Base-by-base conservation (phyloP, 208 protist species). In the Leishmania mexicana region DNA sequence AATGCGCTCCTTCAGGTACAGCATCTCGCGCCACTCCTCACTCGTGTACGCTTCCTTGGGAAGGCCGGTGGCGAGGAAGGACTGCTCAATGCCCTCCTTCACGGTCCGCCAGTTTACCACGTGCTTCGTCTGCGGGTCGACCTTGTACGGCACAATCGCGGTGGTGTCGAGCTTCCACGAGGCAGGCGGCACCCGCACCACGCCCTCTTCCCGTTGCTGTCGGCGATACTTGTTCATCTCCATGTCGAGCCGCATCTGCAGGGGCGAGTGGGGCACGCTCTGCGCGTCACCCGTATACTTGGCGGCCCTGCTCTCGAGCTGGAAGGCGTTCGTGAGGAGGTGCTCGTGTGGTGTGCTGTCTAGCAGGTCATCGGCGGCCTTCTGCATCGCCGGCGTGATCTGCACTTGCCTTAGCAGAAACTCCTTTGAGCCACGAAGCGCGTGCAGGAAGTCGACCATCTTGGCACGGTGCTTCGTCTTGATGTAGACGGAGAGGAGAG, bases 31-130 rank as follows among this genome's bases (percentile, higher is more conserved):
- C 90, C 89, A 93, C 84, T 96, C 93, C 62, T 81, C 79, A 21
- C 87, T 87, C 15, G 87, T 94, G 87, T 97, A 98, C n/a, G 92
- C 90, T 74, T 92, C 89, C 76, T 89, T 80, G 51, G 93, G 92
- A 70, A 98, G 86, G 0, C 95, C 93, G 38, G 91, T 90, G 42
- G 87, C 85, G 42, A 95, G 83, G 83, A 98, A 98, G 5, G 93
- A 96, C 73, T 89, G 81, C 87, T 98, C 95, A 79, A 98, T 94
- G 40, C 93, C 92, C 47, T 86, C 87, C 86, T 96, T 98, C 72
- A 98, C 95, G 74, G 93, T 93, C 5, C 95, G 89, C 94, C 95
- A 98, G 86, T 98, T 98, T 35, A 87, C 88, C 45, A 98, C 85
- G 60, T 81, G 90, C 75, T 88, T 90, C 38, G 84, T 91, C 35